Evolutionary conservation across 2,329 filamentous ascomycete species (phyloP).

Genomic region (Fusarium algeriense): DNA sequence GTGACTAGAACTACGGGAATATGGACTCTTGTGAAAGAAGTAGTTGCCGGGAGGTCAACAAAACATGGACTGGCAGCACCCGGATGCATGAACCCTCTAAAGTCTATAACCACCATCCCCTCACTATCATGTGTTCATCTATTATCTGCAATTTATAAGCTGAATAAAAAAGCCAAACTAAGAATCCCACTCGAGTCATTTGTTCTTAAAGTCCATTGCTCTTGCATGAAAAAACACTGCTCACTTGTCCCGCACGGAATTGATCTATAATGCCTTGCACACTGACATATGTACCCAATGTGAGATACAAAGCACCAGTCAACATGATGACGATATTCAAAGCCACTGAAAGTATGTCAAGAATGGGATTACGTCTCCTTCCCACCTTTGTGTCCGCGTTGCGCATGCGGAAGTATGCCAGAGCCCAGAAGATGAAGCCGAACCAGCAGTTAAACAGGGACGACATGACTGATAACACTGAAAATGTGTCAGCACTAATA

Average conservation of each 20-base stretch:
- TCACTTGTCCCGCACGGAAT: constrained; percentile 74
- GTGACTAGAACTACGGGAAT: too few species aligned
- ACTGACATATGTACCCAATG: constrained; percentile 82
- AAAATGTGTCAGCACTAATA: constrained; percentile 14
- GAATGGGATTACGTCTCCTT: constrained; percentile 61
- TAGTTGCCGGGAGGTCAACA: background rate
- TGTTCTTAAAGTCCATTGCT: constrained; percentile 69
- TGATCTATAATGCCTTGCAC: constrained; percentile 81
- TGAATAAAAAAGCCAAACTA: background rate
- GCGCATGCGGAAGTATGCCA: constrained; percentile 83
- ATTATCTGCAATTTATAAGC: background rate
- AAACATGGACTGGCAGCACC: background rate
- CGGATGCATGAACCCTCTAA: background rate
- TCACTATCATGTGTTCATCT: background rate
- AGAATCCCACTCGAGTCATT: too few species aligned
- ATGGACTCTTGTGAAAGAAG: background rate
- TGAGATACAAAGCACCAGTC: constrained; percentile 82
- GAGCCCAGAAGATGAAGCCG: constrained; percentile 94
- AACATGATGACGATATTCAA: constrained; percentile 80
- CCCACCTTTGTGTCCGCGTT: constrained; percentile 68
- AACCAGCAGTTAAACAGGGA: constrained; percentile 93
- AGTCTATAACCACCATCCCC: background rate
- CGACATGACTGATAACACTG: constrained; percentile 77
- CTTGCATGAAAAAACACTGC: constrained; percentile 81
- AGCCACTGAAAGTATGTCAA: constrained; percentile 65